Conservation (phyloP, 2,329 filamentous ascomycete species). For the Venturia aucupariae region DNA sequence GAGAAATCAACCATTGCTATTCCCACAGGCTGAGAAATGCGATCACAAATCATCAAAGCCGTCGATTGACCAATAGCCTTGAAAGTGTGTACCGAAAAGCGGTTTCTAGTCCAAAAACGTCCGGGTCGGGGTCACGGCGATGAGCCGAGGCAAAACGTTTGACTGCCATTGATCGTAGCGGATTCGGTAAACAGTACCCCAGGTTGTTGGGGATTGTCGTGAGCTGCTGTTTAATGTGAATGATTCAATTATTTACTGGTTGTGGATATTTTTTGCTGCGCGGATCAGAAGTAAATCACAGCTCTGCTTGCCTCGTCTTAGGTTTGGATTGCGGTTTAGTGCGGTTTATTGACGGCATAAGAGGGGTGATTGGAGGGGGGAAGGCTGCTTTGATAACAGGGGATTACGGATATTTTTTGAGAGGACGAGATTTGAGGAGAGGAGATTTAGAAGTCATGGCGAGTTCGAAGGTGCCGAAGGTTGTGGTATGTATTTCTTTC, state of each 20-base stretch:
- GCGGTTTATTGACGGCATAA: too few relatives aligned
- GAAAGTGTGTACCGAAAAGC: background rate
- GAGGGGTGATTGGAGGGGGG: too few relatives aligned
- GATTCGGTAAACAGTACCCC: constrained; percentile 5
- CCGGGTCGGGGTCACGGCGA: background rate
- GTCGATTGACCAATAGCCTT: background rate
- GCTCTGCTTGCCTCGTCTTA: too few relatives aligned
- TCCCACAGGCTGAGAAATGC: too few relatives aligned
- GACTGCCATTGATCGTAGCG: too few relatives aligned
- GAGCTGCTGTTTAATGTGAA: background rate
- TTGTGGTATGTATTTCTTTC: constrained; percentile 3
- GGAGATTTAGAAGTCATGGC: background rate
- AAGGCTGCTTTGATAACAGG: too few relatives aligned
- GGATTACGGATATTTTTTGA: too few relatives aligned
- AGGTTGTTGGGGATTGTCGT: background rate
- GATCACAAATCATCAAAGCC: background rate
- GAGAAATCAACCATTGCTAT: too few relatives aligned
- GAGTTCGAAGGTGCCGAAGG: constrained; percentile 1
- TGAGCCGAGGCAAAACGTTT: background rate
- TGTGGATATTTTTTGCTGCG: too few relatives aligned
- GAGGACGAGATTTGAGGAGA: too few relatives aligned
- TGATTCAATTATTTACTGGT: background rate
- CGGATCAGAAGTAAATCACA: too few relatives aligned
- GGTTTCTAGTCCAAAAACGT: background rate
- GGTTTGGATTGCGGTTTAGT: too few relatives aligned